Evolutionary conservation across 805 yeast species (phyloP), one percentile per base, ranked within the genome.

Genomic region (Schwanniomyces sp.): DNA sequence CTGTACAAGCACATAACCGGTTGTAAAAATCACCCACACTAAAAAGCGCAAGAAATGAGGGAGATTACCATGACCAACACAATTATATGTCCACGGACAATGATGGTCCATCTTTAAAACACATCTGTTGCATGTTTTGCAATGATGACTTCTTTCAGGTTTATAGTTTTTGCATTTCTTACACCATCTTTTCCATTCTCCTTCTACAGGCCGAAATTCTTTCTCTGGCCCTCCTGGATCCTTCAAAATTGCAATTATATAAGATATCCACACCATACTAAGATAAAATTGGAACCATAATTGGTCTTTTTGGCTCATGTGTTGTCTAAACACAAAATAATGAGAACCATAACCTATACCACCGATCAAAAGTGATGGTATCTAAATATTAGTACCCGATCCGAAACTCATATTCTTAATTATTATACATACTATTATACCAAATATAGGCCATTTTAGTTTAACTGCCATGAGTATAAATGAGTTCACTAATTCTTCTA

Each of bases 61-160:
- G 63, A 81, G 73, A 59, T 91, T 91, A 0, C 66, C 63, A 60
- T 81, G 82, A 0, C 97, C 97, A 17, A 91, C 92, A 61, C 97
- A 91, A 61, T 88, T 91, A 64, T 81, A 79, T 0, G 96, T 89
- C 97, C 97, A 91, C 0, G 97, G 96, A 62, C 86, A 74, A 67
- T 91, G 97, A 62, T 91, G 97, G 63, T 91, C 97, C 97, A 91
- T 91, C 60, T 81, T 79, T 48, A 91, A 63, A n/a, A 91, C 85
- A 64, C 97, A 91, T 36, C 52, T 56, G n/a, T 79, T 73, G 59
- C 95, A 89, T 0, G 81, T 77, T 56, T 85, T 85, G 63, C 97
- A 91, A 67, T 91, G 97, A 61, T 91, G 97, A 4, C 89, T 60
- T 50, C 97, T 68, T 58, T 85, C 92, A 0, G 96, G 96, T 61